Evolutionary conservation across 495 filamentous ascomycete genomes (phyloP).

Genomic region (Bryoglossum gracile): DNA sequence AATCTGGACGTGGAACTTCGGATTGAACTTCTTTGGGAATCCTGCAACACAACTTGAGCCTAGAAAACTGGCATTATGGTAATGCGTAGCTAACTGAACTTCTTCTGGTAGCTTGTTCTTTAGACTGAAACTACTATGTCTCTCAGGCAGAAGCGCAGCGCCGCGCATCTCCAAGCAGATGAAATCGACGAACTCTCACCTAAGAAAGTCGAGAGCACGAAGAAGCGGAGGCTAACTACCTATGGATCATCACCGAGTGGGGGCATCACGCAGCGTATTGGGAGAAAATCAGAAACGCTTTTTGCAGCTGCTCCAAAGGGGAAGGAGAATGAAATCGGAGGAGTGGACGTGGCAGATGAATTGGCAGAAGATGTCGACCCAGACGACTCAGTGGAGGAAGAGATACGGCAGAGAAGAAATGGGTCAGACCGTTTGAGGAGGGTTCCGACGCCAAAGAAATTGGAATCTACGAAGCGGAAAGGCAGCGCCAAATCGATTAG

Average conservation of each 20-base stretch:
- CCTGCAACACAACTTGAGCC: too few species aligned
- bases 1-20: too few species aligned
- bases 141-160: slow-evolving; percentile 19
- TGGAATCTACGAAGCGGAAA: not conserved
- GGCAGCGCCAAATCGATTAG: not conserved
- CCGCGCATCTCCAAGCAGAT: slow-evolving; percentile 2
- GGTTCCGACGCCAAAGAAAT: not conserved
- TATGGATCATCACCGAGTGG: slow-evolving; percentile 3
- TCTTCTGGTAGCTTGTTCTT: too few species aligned
- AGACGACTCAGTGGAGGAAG: not conserved
- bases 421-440: not conserved
- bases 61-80: too few species aligned
- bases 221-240: slow-evolving; percentile 16
- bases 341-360: slow-evolving; percentile 7
- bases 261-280: not conserved
- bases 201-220: not conserved
- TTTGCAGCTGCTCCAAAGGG: too few species aligned
- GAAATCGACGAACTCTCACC: slow-evolving; percentile 11
- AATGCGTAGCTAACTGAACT: too few species aligned
- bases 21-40: too few species aligned
- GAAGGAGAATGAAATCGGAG: slow-evolving; percentile 4
- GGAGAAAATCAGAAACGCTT: too few species aligned
- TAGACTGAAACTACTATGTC: too few species aligned
- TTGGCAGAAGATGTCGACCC: slow-evolving; percentile 1
- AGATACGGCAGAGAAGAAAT: slow-evolving; percentile 1